Conservation (phyloP, 2,329 filamentous ascomycete species). For the Aspergillus pseudonomiae region DNA sequence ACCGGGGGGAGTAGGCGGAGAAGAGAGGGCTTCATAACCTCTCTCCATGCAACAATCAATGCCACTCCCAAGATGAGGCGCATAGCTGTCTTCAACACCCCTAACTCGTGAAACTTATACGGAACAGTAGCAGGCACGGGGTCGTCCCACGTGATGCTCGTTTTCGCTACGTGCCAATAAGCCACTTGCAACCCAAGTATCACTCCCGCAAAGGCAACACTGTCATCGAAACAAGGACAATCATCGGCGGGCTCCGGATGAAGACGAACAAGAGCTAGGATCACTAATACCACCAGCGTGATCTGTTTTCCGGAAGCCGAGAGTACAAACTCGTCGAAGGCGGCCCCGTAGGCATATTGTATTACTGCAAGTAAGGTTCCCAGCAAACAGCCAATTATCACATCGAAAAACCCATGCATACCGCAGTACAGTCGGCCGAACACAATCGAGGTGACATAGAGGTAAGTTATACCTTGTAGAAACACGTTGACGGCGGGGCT, state of each 20-base stretch:
- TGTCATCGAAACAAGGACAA: conserved; percentile 96
- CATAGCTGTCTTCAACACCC: conserved; percentile 63
- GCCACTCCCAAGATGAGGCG: conserved; percentile 80
- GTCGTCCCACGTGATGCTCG: conserved; percentile 54
- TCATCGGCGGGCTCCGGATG: conserved; percentile 96
- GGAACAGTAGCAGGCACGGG: conserved; percentile 63
- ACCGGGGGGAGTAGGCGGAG: conserved; percentile 79
- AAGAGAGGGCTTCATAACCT: conserved; percentile 81
- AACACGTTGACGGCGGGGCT: conserved; percentile 60
- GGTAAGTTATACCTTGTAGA: conserved; percentile 72
- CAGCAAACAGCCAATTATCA: conserved; percentile 76
- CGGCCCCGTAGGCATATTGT: conserved; percentile 58
- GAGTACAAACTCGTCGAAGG: conserved; percentile 72
- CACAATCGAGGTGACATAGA: conserved; percentile 87
- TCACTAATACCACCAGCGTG: conserved; percentile 63
- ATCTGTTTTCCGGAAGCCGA: conserved; percentile 67
- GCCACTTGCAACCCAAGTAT: conserved; percentile 82
- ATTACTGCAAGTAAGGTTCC: conserved; percentile 66
- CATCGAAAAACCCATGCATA: conserved; percentile 97
- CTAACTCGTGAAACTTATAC: conserved; percentile 68
- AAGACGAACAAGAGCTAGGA: conserved; percentile 78
- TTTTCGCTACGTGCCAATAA: conserved; percentile 76
- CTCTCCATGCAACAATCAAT: conserved; percentile 86
- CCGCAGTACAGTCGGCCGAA: conserved; percentile 93
- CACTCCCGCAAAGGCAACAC: conserved; percentile 88